Evolutionary conservation across 306 rosid genomes (phyloP).

Genomic region (Pueraria montana): DNA sequence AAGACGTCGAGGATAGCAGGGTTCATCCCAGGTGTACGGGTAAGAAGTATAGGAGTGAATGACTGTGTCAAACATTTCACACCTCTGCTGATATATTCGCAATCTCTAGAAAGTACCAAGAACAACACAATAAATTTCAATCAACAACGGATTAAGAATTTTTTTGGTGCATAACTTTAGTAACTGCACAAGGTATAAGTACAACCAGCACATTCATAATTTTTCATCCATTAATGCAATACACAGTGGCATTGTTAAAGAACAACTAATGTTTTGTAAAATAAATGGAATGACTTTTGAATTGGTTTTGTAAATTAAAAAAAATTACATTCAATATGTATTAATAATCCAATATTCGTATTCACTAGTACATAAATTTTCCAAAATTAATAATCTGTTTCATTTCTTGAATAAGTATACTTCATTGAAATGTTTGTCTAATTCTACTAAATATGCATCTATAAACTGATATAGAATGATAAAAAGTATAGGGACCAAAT

Average conservation of each 20-base stretch:
- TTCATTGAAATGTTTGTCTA: background rate
- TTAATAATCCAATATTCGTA: background rate
- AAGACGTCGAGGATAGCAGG: conserved; percentile 91
- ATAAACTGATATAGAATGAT: background rate
- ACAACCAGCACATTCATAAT: conserved; percentile 23
- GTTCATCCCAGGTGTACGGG: conserved; percentile 97
- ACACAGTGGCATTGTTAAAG: conserved; percentile 10
- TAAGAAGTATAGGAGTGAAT: conserved; percentile 80
- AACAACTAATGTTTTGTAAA: conserved; percentile 16
- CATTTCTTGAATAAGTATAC: background rate
- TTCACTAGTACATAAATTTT: background rate
- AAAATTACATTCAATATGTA: background rate
- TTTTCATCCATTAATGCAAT: background rate
- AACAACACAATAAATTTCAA: conserved; percentile 35
- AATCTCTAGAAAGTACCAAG: conserved; percentile 70
- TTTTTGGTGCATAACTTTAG: background rate
- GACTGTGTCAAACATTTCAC: conserved; percentile 87
- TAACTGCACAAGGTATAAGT: background rate
- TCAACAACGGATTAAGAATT: conserved; percentile 3
- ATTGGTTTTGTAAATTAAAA: conserved; percentile 13
- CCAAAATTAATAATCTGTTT: background rate
- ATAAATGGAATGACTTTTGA: conserved; percentile 11
- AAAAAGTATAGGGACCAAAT: no score
- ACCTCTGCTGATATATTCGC: conserved; percentile 89
- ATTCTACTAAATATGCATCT: background rate